A percentile compares a stretch with the other conserved stretches of the same genome.
phyloP scores from a whole-genome alignment of 2,329 filamentous ascomycete species.

The Penicillium brevicompactum region DNA sequence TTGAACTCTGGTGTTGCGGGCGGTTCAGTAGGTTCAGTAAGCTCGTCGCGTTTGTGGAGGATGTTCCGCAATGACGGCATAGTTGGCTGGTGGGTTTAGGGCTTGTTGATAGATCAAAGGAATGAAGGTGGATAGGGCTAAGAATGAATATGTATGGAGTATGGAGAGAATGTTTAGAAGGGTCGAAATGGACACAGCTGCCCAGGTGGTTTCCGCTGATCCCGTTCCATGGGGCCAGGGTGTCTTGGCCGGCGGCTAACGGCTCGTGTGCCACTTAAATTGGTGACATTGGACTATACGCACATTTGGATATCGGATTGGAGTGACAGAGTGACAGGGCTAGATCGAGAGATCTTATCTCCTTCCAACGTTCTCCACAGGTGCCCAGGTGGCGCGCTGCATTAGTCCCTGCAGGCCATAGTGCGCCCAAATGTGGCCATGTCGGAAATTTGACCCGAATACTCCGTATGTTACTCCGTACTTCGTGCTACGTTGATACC shows the following conservation, averaged over 20 bases:
- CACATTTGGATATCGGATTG: background rate
- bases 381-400: conserved; percentile 9
- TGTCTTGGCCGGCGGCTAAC: conserved; percentile 8
- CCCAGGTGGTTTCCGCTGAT: background rate
- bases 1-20: conserved; percentile 67
- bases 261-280: background rate
- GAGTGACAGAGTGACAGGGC: background rate
- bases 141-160: background rate
- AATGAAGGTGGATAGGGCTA: background rate
- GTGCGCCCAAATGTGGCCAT: background rate
- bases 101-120: background rate
- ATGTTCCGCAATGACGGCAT: conserved; percentile 62
- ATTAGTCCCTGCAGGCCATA: conserved; percentile 12
- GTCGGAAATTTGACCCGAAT: background rate
- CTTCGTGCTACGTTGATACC: background rate
- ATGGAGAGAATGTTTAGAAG: background rate
- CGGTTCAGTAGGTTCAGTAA: conserved; percentile 26
- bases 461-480: background rate
- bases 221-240: conserved; percentile 1
- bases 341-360: background rate
- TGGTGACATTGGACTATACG: background rate
- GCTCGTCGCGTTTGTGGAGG: conserved; percentile 64
- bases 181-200: background rate
- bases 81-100: conserved; percentile 4
- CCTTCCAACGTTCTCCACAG: conserved; percentile 11